Conservation (phyloP, 2,329 filamentous ascomycete genomes). For the Onygena corvina region DNA sequence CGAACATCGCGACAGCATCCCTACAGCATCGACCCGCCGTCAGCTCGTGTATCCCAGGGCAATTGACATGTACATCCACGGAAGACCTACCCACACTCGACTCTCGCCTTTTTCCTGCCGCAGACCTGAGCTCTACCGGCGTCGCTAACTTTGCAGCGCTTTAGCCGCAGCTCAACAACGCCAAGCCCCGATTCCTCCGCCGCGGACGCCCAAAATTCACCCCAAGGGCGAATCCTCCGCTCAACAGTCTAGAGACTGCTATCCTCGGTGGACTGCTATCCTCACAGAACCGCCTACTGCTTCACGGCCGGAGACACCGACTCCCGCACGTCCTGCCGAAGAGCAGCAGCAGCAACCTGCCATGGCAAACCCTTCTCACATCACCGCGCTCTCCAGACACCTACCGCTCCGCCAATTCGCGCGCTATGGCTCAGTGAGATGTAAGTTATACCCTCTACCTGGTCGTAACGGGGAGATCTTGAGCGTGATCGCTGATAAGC, state of each 20-base stretch:
- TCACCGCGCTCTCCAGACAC: not conserved
- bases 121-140: too few relatives aligned
- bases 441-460: not conserved
- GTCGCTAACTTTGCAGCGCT: not conserved
- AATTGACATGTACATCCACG: too few relatives aligned
- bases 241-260: constrained; percentile 1
- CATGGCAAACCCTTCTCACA: not conserved
- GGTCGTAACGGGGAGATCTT: not conserved
- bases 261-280: not conserved
- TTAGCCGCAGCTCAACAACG: not conserved
- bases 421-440: constrained; percentile 3
- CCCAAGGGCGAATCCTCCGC: not conserved
- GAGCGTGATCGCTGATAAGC: not conserved
- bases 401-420: not conserved
- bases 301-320: not conserved
- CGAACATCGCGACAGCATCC: not conserved
- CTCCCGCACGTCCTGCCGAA: not conserved
- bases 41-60: not conserved
- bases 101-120: too few relatives aligned
- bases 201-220: not conserved
- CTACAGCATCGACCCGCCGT: not conserved
- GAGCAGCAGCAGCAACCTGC: not conserved
- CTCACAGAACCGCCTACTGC: not conserved
- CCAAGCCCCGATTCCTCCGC: not conserved
- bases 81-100: not conserved